phyloP scores from a whole-genome alignment of 306 rosid genomes.

The Astragalus membranaceus region DNA sequence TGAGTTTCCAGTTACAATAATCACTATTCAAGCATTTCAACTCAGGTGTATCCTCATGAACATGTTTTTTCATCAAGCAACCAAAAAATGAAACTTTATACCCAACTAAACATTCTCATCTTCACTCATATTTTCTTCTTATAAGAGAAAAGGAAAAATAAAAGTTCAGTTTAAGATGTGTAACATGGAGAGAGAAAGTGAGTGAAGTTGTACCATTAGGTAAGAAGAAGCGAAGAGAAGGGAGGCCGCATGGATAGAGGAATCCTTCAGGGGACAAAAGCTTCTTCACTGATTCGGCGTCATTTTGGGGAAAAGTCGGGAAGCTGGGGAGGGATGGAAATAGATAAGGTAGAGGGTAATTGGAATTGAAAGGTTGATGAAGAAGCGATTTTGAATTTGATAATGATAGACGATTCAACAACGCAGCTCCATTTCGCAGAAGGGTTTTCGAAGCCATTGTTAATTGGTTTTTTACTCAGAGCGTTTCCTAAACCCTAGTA shows the following conservation, averaged over 20 bases:
- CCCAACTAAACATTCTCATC: too few species aligned
- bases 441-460: constrained; percentile 75
- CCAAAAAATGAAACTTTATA: too few species aligned
- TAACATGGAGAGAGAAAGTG: neutral
- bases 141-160: too few species aligned
- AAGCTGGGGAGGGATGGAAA: constrained; percentile 52
- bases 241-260: constrained; percentile 67
- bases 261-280: constrained; percentile 30
- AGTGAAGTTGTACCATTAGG: constrained; percentile 55
- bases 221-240: constrained; percentile 68
- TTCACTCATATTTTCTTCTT: neutral
- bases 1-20: neutral
- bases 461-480: neutral
- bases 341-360: constrained; percentile 34
- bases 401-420: constrained; percentile 41
- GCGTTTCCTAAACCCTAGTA: constrained; percentile 32
- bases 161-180: too few species aligned
- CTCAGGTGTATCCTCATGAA: neutral
- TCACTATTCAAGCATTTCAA: neutral
- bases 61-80: too few species aligned
- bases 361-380: constrained; percentile 19
- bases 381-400: constrained; percentile 37
- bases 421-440: constrained; percentile 51
- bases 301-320: constrained; percentile 48
- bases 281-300: constrained; percentile 35